Percentiles rank a stretch among this genome's conserved stretches.
Evolutionary conservation across 768 basidiomycete genomes (phyloP).

Genomic region (Amanita brunnescens): DNA sequence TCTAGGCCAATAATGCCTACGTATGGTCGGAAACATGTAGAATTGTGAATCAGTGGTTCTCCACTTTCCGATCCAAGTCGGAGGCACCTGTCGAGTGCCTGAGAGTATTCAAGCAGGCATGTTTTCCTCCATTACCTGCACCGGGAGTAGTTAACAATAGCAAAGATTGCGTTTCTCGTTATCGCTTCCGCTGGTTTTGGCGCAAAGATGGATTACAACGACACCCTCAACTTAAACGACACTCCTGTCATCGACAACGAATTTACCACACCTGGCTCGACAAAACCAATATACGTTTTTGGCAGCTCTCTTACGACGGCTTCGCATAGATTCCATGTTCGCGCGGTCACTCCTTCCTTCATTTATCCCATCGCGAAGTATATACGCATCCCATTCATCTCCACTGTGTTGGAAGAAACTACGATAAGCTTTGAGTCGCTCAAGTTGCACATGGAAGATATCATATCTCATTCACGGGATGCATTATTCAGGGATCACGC

Average conservation of each 20-base stretch:
- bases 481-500: conserved; percentile 18
- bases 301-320: conserved; percentile 23
- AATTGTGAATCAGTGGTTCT: conserved; percentile 33
- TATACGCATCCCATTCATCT: conserved; percentile 27
- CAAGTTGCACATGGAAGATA: conserved; percentile 29
- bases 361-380: conserved; percentile 22
- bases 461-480: conserved; percentile 29
- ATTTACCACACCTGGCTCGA: conserved; percentile 23
- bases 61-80: conserved; percentile 20
- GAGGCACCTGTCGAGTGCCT: not conserved
- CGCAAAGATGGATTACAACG: conserved; percentile 1
- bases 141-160: no score
- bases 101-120: not conserved
- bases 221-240: conserved; percentile 22
- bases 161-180: conserved; percentile 25
- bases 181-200: conserved; percentile 36
- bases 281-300: conserved; percentile 19
- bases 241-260: conserved; percentile 18
- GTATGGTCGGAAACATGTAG: conserved; percentile 38
- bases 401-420: conserved; percentile 19
- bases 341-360: conserved; percentile 25
- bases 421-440: conserved; percentile 28
- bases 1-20: conserved; percentile 36
- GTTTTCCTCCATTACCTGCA: not conserved
- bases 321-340: conserved; percentile 20